Evolutionary conservation across 1,284 basidiomycete genomes (phyloP).

Genomic region (Neotropicomus parvogracilis): DNA sequence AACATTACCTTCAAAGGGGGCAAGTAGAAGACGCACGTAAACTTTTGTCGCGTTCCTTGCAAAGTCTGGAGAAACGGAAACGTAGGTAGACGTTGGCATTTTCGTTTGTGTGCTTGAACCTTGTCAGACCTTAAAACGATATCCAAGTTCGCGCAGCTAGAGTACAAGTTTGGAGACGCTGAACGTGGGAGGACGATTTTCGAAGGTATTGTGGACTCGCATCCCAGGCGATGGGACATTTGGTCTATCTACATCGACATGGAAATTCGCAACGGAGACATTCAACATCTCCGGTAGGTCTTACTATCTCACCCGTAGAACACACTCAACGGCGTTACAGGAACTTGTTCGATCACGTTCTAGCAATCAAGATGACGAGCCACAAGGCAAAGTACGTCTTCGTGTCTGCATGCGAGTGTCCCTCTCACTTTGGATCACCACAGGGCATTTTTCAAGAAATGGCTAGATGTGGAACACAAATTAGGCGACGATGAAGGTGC

Average conservation of each 20-base stretch:
- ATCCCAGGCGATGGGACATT: conserved; percentile 91
- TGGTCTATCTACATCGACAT: conserved; percentile 99
- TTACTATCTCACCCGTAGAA: conserved; percentile 1
- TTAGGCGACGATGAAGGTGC: conserved; percentile 87
- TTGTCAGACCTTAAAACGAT: conserved; percentile 87
- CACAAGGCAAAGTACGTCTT: conserved; percentile 86
- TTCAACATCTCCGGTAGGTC: conserved; percentile 67
- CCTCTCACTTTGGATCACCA: conserved; percentile 14
- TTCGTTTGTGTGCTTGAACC: conserved; percentile 4
- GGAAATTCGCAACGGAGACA: conserved; percentile 77
- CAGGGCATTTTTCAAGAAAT: conserved; percentile 95
- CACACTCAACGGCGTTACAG: conserved; percentile 38
- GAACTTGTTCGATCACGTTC: conserved; percentile 79
- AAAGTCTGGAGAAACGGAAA: conserved; percentile 92
- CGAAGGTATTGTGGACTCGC: conserved; percentile 92
- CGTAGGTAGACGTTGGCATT: conserved; percentile 54
- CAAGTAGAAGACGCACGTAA: conserved; percentile 79
- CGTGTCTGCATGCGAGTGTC: neutral
- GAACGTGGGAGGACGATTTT: conserved; percentile 96
- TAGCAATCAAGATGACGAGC: conserved; percentile 84
- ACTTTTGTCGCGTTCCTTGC: conserved; percentile 85
- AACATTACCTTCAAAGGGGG: conserved; percentile 72
- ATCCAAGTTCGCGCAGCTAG: conserved; percentile 89
- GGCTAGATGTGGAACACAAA: conserved; percentile 85
- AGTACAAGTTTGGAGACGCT: conserved; percentile 91